Conservation (phyloP, 192 early-diverging fungal species). For the Gamsiella multidivaricata region DNA sequence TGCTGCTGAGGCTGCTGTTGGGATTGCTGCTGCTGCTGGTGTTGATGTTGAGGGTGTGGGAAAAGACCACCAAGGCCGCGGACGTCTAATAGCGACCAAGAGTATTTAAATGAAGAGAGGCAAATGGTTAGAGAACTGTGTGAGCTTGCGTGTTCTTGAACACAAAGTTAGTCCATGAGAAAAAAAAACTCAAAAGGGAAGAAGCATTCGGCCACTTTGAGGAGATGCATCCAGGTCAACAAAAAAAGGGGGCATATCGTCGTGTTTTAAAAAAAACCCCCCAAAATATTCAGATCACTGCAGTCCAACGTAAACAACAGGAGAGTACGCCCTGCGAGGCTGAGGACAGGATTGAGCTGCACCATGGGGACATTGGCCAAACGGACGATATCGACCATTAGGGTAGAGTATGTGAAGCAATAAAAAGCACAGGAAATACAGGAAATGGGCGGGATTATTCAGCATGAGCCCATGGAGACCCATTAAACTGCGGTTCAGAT, state of each 20-base stretch:
- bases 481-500: slow-evolving; percentile 11
- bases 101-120: slow-evolving; percentile 9
- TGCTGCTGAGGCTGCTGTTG: slow-evolving; percentile 28
- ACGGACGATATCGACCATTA: too few relatives aligned
- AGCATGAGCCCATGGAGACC: slow-evolving; percentile 27
- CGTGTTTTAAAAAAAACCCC: neutral
- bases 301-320: neutral
- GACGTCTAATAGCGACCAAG: slow-evolving; percentile 20
- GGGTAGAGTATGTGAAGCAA: too few relatives aligned
- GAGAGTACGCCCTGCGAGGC: too few relatives aligned
- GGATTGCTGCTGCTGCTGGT: slow-evolving; percentile 9
- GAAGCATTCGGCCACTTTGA: slow-evolving; percentile 1
- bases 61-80: slow-evolving; percentile 23
- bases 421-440: neutral
- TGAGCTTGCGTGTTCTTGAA: neutral
- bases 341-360: neutral
- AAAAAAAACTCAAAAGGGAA: neutral
- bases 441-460: slow-evolving; percentile 11
- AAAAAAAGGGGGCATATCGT: slow-evolving; percentile 1
- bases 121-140: neutral
- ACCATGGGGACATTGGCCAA: slow-evolving; percentile 14
- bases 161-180: neutral
- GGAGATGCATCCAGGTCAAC: slow-evolving; percentile 13
- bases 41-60: slow-evolving; percentile 19
- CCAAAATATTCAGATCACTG: neutral